Evolutionary conservation across 192 early-diverging fungal genomes (phyloP), one percentile per base, ranked within the genome.

Genomic region (Podila horticola): DNA sequence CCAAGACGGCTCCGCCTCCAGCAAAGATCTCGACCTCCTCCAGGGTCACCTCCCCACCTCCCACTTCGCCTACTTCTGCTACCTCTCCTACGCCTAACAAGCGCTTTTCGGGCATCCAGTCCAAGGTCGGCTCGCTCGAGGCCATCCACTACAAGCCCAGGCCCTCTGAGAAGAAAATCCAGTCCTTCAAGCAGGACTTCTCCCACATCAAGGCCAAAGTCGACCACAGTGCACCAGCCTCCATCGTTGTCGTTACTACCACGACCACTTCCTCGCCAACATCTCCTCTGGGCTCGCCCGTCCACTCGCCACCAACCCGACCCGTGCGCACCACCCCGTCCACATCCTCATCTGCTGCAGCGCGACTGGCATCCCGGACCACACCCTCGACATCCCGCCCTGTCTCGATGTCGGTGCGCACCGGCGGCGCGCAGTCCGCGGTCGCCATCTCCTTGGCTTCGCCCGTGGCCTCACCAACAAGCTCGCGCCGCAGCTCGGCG

Each of bases 121-220:
- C 83, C 58, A 84, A 82, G 64, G 79, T 86, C 24, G 85, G 85
- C 10, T 86, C 85, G 26, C 61, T 84, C 13, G 83, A 86, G 2
- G 64, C 74, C 48, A 71, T 77, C 64, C 50, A 71, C 19, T 84
- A 86, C 58, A 76, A 70, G 30, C 74, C 79, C 36, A 82, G 75
- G 36, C 41, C 69, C n/a, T 72, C 69, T 26, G 72, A 79, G 65
- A 84, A 75, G 26, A 86, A 82, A 58, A 74, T 84, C 69, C 77
- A 69, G 49, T 66, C 77, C 13, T 72, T 81, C 62, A 81, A 81
- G 49, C 71, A 68, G 10, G 71, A 73, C 57, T 81, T 81, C 62
- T 81, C 77, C 20, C 77, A 81, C 33, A 22, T 84, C 65, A 71
- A 75, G 57, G 64, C 72, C 58, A 74, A 75, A 38, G 72, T 83